Evolutionary conservation across 441 rosid genomes (phyloP), one percentile per base, ranked within the genome.

Genomic region (Erysimum cheiri): DNA sequence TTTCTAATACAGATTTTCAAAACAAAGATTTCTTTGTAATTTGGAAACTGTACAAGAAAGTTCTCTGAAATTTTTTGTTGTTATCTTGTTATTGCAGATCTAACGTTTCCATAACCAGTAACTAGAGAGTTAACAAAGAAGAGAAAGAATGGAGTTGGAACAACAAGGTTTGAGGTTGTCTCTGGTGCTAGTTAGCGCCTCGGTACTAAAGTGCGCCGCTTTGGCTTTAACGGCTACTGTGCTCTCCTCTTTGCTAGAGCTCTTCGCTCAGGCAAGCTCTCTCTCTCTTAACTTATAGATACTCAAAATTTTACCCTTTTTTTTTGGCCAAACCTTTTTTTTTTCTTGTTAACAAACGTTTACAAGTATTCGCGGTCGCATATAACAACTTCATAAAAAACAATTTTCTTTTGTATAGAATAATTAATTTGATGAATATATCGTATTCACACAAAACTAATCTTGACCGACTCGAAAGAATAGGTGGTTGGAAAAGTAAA

Each of bases 141-240:
- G 32, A 13, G 19, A 37, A 40, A 24, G 17, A 46, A 74, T 74
- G 78, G 78, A 69, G 70, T 10, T 8, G 46, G 60, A 62, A 55
- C 15, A 68, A 61, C 31, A 60, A 36, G 64, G 73, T 47, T 9
- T 46, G 24, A 68, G 60, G 73, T 61, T 47, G 60, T 68, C 74
- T 17, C 4, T 54, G 46, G 64, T 31, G 14, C 31, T 53, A n/a
- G 37, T 9, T 29, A 43, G 36, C 64, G 47, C n/a, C 4, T 54
- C 70, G 0, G 32, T 61, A 75, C 78, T 88, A 78, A 80, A 83
- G 60, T 82, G 76, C 85, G 83, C 92, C 44, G 81, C 65, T 26
- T 87, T 79, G 35, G 77, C 87, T n/a, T 61, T 84, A 10, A 74
- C 75, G 29, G 31, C 84, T 49, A 56, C 83, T 70, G 40, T 88